Evolutionary conservation across 2,329 filamentous ascomycete species (phyloP).

Genomic region (Cytospora mali): DNA sequence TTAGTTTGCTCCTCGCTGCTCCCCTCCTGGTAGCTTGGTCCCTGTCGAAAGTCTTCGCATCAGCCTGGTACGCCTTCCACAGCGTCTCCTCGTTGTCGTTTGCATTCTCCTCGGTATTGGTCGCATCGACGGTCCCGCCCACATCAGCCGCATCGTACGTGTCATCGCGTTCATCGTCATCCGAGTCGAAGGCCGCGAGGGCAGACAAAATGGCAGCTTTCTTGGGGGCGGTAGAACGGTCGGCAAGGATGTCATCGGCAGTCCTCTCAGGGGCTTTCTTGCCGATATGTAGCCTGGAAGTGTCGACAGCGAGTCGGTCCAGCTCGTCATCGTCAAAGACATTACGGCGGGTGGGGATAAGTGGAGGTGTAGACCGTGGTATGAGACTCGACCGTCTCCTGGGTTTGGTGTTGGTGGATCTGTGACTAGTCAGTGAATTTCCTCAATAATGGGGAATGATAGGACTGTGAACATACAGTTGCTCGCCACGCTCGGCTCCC

Average conservation of each 20-base stretch:
- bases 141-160: slow-evolving; percentile 94
- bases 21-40: slow-evolving; percentile 71
- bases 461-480: slow-evolving; percentile 51
- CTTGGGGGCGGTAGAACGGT: slow-evolving; percentile 65
- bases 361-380: slow-evolving; percentile 61
- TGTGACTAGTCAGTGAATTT: slow-evolving; percentile 33
- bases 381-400: slow-evolving; percentile 45
- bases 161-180: slow-evolving; percentile 96
- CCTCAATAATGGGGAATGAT: background rate
- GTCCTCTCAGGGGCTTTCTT: slow-evolving; percentile 65
- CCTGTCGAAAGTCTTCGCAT: slow-evolving; percentile 68
- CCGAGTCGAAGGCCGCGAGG: slow-evolving; percentile 84
- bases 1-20: slow-evolving; percentile 63
- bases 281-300: slow-evolving; percentile 75
- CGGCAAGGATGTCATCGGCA: slow-evolving; percentile 71
- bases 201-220: slow-evolving; percentile 90
- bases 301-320: slow-evolving; percentile 68
- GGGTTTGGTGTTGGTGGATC: slow-evolving; percentile 33
- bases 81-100: slow-evolving; percentile 70
- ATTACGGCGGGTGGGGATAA: slow-evolving; percentile 65
- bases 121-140: slow-evolving; percentile 79
- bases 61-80: slow-evolving; percentile 70
- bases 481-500: slow-evolving; percentile 63
- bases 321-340: slow-evolving; percentile 81
- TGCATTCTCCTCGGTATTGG: slow-evolving; percentile 42